Percentiles rank a stretch among this genome's conserved stretches.
Conservation (phyloP, 352 stramenopile species). For the Globisporangium mamillatum region DNA sequence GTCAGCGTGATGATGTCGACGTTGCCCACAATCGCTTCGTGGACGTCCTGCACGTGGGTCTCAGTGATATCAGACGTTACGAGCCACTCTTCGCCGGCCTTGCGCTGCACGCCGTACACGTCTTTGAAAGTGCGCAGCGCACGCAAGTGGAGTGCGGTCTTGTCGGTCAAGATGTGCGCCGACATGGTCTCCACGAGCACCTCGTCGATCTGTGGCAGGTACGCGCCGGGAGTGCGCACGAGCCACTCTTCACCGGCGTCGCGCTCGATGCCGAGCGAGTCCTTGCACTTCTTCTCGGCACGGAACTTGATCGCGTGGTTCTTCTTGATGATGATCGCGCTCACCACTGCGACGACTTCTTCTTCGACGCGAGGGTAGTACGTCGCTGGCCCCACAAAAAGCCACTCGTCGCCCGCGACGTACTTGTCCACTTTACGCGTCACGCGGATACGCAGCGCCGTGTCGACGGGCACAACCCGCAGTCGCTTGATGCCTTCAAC, state of each 20-base stretch:
- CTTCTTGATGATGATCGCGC: slow-evolving; percentile 70
- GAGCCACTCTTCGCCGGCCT: slow-evolving; percentile 78
- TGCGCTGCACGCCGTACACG: slow-evolving; percentile 64
- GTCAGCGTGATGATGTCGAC: slow-evolving; percentile 67
- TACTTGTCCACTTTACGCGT: slow-evolving; percentile 55
- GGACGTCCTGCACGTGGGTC: slow-evolving; percentile 74
- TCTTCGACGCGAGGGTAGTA: slow-evolving; percentile 78
- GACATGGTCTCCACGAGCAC: slow-evolving; percentile 55
- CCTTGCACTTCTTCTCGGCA: slow-evolving; percentile 77
- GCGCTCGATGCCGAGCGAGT: slow-evolving; percentile 53
- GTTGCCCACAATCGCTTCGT: slow-evolving; percentile 65
- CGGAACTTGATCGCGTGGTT: slow-evolving; percentile 82
- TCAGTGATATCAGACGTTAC: slow-evolving; percentile 69
- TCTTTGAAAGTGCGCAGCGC: slow-evolving; percentile 74
- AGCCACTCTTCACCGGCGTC: slow-evolving; percentile 81
- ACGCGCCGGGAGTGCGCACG: slow-evolving; percentile 64
- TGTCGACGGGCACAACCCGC: slow-evolving; percentile 54
- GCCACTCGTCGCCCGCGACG: slow-evolving; percentile 71
- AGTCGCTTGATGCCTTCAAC: slow-evolving; percentile 53
- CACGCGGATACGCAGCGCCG: slow-evolving; percentile 58
- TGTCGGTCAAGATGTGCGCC: slow-evolving; percentile 64
- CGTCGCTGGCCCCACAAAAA: slow-evolving; percentile 67
- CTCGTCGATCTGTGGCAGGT: slow-evolving; percentile 77
- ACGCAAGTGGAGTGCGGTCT: slow-evolving; percentile 60
- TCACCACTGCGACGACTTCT: slow-evolving; percentile 50